phyloP scores from a whole-genome alignment of 116 monocot species.

The Dioscorea cayenensis region DNA sequence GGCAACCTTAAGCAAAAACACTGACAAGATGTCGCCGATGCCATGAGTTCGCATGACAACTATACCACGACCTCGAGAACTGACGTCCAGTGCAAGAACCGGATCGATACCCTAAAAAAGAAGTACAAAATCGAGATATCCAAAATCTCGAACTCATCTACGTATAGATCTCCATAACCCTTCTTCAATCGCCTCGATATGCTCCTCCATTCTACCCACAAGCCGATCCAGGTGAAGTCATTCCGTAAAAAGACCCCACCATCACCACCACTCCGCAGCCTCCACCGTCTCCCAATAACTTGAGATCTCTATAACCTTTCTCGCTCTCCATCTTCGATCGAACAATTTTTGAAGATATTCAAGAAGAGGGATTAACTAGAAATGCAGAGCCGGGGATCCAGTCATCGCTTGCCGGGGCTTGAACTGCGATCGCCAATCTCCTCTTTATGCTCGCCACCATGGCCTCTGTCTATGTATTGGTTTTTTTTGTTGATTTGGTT shows the following conservation, averaged over 20 bases:
- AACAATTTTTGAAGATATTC: background rate
- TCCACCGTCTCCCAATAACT: no score
- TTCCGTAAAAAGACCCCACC: background rate
- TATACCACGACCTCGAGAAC: conserved; percentile 51
- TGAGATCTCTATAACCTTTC: no score
- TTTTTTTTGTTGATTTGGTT: background rate
- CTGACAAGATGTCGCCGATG: conserved; percentile 84
- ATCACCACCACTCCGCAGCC: background rate
- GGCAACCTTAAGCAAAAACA: conserved; percentile 76
- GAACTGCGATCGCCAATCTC: conserved; percentile 56
- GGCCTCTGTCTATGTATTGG: conserved; percentile 70
- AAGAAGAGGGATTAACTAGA: background rate
- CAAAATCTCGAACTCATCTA: conserved; percentile 13
- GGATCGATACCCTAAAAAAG: conserved; percentile 85
- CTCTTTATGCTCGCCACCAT: conserved; percentile 65
- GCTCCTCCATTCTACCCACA: conserved; percentile 38
- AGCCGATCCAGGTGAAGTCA: background rate
- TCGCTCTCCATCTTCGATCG: no score
- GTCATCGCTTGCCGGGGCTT: conserved; percentile 29
- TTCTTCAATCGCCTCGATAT: conserved; percentile 62
- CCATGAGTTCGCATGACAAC: conserved; percentile 57
- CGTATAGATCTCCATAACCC: conserved; percentile 26
- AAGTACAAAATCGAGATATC: conserved; percentile 76
- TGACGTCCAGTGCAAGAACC: conserved; percentile 85
- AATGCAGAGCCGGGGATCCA: conserved; percentile 67